These are phyloP conservation scores for Paspalum notatum DNA, from an alignment of 176 grass and related monocot genomes.

Conservation along the genomic window DNA sequence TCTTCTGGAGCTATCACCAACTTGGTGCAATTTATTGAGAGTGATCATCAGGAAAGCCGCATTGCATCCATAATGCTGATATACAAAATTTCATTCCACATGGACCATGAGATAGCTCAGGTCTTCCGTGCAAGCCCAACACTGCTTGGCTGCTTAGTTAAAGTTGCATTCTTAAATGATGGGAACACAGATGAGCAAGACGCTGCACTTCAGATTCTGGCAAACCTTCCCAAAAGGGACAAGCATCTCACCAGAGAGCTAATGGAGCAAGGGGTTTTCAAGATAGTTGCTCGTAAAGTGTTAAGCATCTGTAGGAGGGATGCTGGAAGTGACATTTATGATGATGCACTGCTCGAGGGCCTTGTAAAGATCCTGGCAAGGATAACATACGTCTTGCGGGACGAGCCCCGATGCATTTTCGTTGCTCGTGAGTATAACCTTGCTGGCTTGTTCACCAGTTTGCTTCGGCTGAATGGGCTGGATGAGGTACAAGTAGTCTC, in stretches of 20 bases:
- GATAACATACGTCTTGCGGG: conserved; percentile 59
- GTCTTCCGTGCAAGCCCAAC: conserved; percentile 57
- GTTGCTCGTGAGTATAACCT: conserved; percentile 71
- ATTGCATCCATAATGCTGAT: conserved; percentile 63
- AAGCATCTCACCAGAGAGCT: conserved; percentile 57
- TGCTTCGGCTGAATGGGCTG: conserved; percentile 66
- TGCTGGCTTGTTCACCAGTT: conserved; percentile 57
- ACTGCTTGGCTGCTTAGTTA: conserved; percentile 64
- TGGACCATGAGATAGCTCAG: conserved; percentile 69
- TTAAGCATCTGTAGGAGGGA: conserved; percentile 54
- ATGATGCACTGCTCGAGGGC: conserved; percentile 48
- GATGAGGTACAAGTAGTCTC: conserved; percentile 60
- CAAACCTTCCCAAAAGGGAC: conserved; percentile 64
- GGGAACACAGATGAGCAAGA: conserved; percentile 60
- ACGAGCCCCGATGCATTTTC: conserved; percentile 46
- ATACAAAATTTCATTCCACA: conserved; percentile 61
- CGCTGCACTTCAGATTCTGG: conserved; percentile 64
- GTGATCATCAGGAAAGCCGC: conserved; percentile 61
- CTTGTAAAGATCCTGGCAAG: conserved; percentile 66
- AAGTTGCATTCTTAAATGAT: conserved; percentile 42
- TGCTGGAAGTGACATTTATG: conserved; percentile 39
- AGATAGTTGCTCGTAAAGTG: conserved; percentile 53
- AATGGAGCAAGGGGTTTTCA: conserved; percentile 70
- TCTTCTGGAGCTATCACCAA: conserved; percentile 71
- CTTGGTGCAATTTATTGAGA: conserved; percentile 76